phyloP scores from a whole-genome alignment of 2,329 filamentous ascomycete genomes.

The Teratosphaeria gauchensis region DNA sequence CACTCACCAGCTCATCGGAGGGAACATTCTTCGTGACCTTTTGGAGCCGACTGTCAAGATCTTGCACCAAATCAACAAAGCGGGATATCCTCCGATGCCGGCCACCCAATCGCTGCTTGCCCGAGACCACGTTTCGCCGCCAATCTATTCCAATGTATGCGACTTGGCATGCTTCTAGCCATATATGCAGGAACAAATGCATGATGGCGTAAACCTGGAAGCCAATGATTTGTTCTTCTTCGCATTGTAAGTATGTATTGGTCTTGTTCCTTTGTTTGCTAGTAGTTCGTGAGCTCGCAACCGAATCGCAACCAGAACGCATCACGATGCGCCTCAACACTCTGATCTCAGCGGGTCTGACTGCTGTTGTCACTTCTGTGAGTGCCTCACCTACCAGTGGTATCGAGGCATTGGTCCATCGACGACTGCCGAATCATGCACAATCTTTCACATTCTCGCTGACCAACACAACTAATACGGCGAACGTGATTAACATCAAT shows the following conservation, averaged over 20 bases:
- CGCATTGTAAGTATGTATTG: too few species aligned
- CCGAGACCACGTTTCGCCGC: background rate
- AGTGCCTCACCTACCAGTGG: conserved; percentile 5
- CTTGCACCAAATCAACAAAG: background rate
- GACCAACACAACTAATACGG: conserved; percentile 5
- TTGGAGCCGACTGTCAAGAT: too few species aligned
- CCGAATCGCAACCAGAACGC: background rate
- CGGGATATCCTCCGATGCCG: background rate
- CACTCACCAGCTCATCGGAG: background rate
- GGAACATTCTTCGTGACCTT: too few species aligned
- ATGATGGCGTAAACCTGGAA: background rate
- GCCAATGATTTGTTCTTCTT: too few species aligned
- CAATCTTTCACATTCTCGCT: conserved; percentile 6
- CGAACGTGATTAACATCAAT: conserved; percentile 7
- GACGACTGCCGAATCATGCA: conserved; percentile 7
- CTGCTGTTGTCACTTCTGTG: too few species aligned
- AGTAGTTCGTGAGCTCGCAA: background rate
- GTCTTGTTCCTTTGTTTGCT: background rate
- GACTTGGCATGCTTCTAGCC: background rate
- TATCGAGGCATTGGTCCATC: conserved; percentile 8
- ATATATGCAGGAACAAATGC: background rate
- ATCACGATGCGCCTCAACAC: background rate
- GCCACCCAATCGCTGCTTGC: background rate
- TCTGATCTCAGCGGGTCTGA: background rate
- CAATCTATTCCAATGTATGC: background rate